Conservation (phyloP, 768 basidiomycete species). For the Tulasnella calospora region DNA sequence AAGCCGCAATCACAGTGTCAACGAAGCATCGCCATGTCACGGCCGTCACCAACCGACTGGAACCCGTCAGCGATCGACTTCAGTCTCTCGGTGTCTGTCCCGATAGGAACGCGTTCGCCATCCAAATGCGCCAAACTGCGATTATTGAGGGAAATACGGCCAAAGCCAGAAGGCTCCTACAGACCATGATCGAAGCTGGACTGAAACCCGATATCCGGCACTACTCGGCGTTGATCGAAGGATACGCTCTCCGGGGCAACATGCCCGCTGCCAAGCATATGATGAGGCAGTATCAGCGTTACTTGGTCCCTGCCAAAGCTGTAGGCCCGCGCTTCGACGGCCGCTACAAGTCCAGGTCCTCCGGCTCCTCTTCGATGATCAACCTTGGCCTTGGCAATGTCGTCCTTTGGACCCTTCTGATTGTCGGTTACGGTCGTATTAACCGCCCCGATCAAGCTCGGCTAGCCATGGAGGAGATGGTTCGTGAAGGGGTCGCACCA, state of each 20-base stretch:
- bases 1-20: neutral
- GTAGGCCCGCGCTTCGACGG: neutral
- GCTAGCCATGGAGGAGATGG: constrained; percentile 57
- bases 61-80: neutral
- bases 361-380: neutral
- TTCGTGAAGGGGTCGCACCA: constrained; percentile 55
- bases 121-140: constrained; percentile 62
- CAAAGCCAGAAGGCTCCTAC: constrained; percentile 51
- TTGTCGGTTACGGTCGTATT: constrained; percentile 62
- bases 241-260: constrained; percentile 59
- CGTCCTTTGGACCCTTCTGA: constrained; percentile 70
- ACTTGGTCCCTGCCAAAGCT: constrained; percentile 42
- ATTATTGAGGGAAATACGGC: constrained; percentile 47
- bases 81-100: neutral
- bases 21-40: neutral
- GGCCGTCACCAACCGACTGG: neutral
- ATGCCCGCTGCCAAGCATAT: constrained; percentile 51
- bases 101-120: constrained; percentile 51
- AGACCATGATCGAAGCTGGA: constrained; percentile 58
- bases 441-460: constrained; percentile 52
- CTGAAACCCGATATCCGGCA: constrained; percentile 70
- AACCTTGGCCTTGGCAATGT: constrained; percentile 3
- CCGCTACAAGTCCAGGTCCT: neutral
- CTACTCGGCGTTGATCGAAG: constrained; percentile 69
- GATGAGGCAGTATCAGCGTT: constrained; percentile 46